Evolutionary conservation across 768 basidiomycete genomes (phyloP).

Genomic region (Hygrophoropsis aurantiaca): DNA sequence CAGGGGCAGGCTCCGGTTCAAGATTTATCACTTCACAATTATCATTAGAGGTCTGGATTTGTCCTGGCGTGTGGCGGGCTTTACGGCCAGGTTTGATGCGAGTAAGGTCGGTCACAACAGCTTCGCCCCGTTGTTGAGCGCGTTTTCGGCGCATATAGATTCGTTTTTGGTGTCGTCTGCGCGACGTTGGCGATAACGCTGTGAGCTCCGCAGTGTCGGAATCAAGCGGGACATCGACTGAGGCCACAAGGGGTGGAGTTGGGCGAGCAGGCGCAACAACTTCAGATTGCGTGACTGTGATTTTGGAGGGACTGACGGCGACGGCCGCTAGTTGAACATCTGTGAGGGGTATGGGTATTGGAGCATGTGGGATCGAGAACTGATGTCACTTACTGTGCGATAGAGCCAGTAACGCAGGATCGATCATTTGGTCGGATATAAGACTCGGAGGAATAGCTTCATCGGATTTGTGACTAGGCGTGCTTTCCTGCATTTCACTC

Average conservation of each 20-base stretch:
- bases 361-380: too few relatives aligned
- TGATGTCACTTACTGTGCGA: too few relatives aligned
- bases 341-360: too few relatives aligned
- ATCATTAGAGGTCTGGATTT: constrained; percentile 29
- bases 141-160: constrained; percentile 74
- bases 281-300: neutral
- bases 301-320: neutral
- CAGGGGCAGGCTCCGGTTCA: constrained; percentile 5
- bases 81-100: constrained; percentile 43
- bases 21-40: constrained; percentile 18
- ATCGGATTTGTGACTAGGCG: too few relatives aligned
- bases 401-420: constrained; percentile 28
- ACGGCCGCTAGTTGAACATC: too few relatives aligned
- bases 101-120: constrained; percentile 34
- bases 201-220: constrained; percentile 14
- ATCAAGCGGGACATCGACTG: too few relatives aligned
- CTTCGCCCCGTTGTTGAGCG: constrained; percentile 44
- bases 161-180: constrained; percentile 59
- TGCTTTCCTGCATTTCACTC: too few relatives aligned
- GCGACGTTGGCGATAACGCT: constrained; percentile 45
- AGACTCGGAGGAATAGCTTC: too few relatives aligned
- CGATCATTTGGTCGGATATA: constrained; percentile 22
- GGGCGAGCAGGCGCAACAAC: neutral
- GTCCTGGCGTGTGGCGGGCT: neutral
- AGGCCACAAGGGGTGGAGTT: neutral